phyloP scores from a whole-genome alignment of 805 yeast species.

The Zygosaccharomyces rouxii region DNA sequence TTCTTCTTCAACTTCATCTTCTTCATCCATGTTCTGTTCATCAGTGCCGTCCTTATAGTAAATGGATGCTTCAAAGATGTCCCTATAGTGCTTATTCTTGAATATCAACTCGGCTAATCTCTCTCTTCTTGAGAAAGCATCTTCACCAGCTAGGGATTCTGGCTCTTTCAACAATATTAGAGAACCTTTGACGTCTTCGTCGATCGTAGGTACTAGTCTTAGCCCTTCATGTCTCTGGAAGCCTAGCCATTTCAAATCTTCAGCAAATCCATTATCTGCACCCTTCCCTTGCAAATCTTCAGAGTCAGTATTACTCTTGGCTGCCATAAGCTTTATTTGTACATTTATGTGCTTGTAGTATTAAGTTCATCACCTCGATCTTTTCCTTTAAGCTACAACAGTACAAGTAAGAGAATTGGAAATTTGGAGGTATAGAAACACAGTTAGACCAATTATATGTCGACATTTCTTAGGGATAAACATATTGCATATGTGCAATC shows the following conservation, averaged over 20 bases:
- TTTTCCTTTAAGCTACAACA: background rate
- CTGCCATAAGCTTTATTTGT: constrained; percentile 2
- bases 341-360: background rate
- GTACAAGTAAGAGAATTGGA: background rate
- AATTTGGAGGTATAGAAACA: background rate
- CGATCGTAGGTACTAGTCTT: constrained; percentile 55
- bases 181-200: constrained; percentile 51
- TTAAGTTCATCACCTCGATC: background rate
- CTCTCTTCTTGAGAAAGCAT: constrained; percentile 53
- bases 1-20: constrained; percentile 41
- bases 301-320: constrained; percentile 11
- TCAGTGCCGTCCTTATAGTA: constrained; percentile 3
- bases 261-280: background rate
- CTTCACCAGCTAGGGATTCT: constrained; percentile 54
- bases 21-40: constrained; percentile 16
- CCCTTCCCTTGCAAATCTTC: constrained; percentile 21
- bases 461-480: constrained; percentile 37
- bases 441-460: background rate
- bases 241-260: constrained; percentile 24
- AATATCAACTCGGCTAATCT: constrained; percentile 48
- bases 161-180: constrained; percentile 55
- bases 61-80: constrained; percentile 8
- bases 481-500: constrained; percentile 56
- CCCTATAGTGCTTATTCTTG: constrained; percentile 31
- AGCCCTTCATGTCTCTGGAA: constrained; percentile 27